These are phyloP conservation scores for Sophora flavescens DNA, from an alignment of 306 rosid species.

Conservation along the genomic window DNA sequence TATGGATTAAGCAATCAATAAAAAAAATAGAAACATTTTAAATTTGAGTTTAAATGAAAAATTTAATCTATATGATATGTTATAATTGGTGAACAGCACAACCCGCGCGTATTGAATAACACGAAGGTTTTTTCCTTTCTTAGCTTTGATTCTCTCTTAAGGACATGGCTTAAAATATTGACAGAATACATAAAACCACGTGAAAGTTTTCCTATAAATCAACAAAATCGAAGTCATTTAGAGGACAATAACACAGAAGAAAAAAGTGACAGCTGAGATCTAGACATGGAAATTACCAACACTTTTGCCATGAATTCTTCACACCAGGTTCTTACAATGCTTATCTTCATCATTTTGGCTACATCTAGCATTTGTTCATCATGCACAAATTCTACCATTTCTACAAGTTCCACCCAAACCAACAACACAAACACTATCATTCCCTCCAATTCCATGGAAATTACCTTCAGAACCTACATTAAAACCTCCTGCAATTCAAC, in stretches of 20 bases:
- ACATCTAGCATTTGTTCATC: conserved; percentile 22
- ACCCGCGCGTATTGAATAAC: too few relatives aligned
- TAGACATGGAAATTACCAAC: conserved; percentile 40
- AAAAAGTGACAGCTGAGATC: neutral
- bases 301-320: neutral
- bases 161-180: too few relatives aligned
- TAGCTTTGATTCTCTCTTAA: too few relatives aligned
- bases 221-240: neutral
- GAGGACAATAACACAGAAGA: neutral
- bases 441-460: neutral
- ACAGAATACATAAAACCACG: neutral
- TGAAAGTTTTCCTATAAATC: conserved; percentile 35
- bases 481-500: conserved; percentile 56
- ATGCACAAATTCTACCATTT: neutral
- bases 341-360: conserved; percentile 27
- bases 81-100: too few relatives aligned
- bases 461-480: conserved; percentile 33
- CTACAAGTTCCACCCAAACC: conserved; percentile 36
- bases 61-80: too few relatives aligned
- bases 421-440: neutral
- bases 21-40: too few relatives aligned
- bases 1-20: too few relatives aligned
- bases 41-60: too few relatives aligned
- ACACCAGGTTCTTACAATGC: conserved; percentile 22
- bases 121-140: too few relatives aligned